Evolutionary conservation across 441 rosid species (phyloP).

Genomic region (Bruguiera hainesii): DNA sequence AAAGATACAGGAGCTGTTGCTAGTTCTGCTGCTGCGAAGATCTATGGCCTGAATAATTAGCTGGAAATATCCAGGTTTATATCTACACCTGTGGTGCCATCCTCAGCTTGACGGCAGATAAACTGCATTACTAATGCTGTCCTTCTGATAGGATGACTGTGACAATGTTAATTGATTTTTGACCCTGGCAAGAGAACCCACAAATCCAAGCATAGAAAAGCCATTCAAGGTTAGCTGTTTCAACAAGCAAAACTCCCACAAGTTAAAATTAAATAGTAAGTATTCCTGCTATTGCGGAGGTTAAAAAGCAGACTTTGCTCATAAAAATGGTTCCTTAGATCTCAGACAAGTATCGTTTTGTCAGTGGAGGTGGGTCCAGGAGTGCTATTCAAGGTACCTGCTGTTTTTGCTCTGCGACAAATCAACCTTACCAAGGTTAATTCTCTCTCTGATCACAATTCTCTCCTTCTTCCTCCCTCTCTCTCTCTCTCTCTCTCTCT

Average conservation of each 20-base stretch:
- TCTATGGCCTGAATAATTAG: slow-evolving; percentile 79
- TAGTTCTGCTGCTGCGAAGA: slow-evolving; percentile 69
- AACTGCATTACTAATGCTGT: no score
- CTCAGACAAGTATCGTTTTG: slow-evolving; percentile 87
- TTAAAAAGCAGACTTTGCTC: slow-evolving; percentile 1
- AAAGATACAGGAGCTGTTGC: slow-evolving; percentile 90
- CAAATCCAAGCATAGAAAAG: slow-evolving; percentile 76
- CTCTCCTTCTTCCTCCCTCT: not conserved
- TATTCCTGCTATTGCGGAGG: not conserved
- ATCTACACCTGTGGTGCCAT: not conserved
- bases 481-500: not conserved
- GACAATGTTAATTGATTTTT: slow-evolving; percentile 86
- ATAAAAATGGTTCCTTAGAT: slow-evolving; percentile 21
- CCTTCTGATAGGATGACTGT: slow-evolving; percentile 62
- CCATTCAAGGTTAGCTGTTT: slow-evolving; percentile 72
- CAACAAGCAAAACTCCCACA: not conserved
- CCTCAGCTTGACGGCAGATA: no score
- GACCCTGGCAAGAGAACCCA: slow-evolving; percentile 95
- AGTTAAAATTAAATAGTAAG: slow-evolving; percentile 5
- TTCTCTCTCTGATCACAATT: not conserved
- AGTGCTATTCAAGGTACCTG: slow-evolving; percentile 92
- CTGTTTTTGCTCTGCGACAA: slow-evolving; percentile 87
- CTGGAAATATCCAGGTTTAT: slow-evolving; percentile 84
- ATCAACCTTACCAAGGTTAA: slow-evolving; percentile 72
- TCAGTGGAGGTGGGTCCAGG: slow-evolving; percentile 98